Base-by-base conservation (phyloP, 495 filamentous ascomycete genomes). In the Recurvomyces mirabilis region DNA sequence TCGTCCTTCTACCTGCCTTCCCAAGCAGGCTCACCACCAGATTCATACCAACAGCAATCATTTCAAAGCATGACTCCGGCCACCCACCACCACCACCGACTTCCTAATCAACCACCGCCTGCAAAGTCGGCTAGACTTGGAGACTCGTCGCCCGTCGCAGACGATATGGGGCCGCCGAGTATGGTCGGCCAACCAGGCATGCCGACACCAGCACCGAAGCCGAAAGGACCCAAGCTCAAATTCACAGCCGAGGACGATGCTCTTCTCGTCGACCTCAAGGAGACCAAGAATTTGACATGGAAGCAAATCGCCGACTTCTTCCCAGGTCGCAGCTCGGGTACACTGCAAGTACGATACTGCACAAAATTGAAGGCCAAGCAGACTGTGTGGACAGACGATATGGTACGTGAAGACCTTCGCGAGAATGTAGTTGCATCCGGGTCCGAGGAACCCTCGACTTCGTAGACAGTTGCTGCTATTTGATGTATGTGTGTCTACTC, bases 231-330 rank as follows among this genome's bases (percentile, higher is more conserved):
- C 14, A 93, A 93, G 61, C 65, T 89, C 46, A 93, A 89, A 54
- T 94, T 93, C 55, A 93, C 86, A 1, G 77, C 82, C 31, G 85
- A 89, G 61, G 87, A 94, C 57, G 87, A 94, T 61, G 73, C 76
- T 38, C 65, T 89, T 38, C 65, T 94, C 29, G 76, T 93, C 15
- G 84, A 89, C 46, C 66, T 94, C 40, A 94, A 94, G 61, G 87
- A 94, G 64, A 84, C 87, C 48, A 89, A 87, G 60, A 82, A 81
- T 52, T 71, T 94, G 53, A 87, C 87, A 7, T 94, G 87, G 87
- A 93, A 91, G 59, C 87, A 94, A 69, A 93, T 94, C 52, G 82
- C 84, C 42, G 86, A 93, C 55, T 93, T 89, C 64, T 93, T 94
- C 54, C 87, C 87, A 6, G 87, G 87, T 10, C 69, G 87, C 37